Evolutionary conservation across 1,284 basidiomycete genomes (phyloP).

Genomic region (Moniliella sp.): DNA sequence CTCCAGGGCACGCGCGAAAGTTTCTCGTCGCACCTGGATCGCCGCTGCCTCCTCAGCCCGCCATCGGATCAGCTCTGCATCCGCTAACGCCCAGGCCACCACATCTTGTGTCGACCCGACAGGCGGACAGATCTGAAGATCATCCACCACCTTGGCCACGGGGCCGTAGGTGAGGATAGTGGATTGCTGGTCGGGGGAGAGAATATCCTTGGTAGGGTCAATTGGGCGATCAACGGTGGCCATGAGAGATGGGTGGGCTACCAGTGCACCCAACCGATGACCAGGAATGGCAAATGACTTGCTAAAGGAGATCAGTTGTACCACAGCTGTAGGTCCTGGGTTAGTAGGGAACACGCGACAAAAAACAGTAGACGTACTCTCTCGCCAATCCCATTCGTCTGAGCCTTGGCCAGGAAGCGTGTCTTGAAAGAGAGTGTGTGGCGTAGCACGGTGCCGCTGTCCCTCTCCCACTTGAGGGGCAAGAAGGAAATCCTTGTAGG

Average conservation of each 20-base stretch:
- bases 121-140: conserved; percentile 38
- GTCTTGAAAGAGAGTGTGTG: conserved; percentile 42
- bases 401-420: conserved; percentile 2
- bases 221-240: not conserved
- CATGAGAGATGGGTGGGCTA: conserved; percentile 46
- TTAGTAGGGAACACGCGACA: too few relatives aligned
- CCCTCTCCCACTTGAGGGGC: too few relatives aligned
- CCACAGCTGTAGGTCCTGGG: too few relatives aligned
- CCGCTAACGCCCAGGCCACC: conserved; percentile 17
- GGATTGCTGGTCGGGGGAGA: conserved; percentile 2
- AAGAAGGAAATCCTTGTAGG: conserved; percentile 58
- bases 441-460: too few relatives aligned
- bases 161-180: conserved; percentile 21
- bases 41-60: conserved; percentile 37
- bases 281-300: conserved; percentile 69
- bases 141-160: conserved; percentile 50
- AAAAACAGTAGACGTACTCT: conserved; percentile 46
- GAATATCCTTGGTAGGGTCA: not conserved
- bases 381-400: conserved; percentile 35
- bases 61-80: conserved; percentile 36
- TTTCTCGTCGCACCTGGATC: conserved; percentile 42
- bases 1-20: conserved; percentile 41
- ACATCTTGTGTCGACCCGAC: conserved; percentile 10
- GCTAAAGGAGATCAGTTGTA: conserved; percentile 33
- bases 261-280: conserved; percentile 55